Evolutionary conservation across 441 rosid species (phyloP), one percentile per base, ranked within the genome.

Genomic region (Gossypium gossypioides): DNA sequence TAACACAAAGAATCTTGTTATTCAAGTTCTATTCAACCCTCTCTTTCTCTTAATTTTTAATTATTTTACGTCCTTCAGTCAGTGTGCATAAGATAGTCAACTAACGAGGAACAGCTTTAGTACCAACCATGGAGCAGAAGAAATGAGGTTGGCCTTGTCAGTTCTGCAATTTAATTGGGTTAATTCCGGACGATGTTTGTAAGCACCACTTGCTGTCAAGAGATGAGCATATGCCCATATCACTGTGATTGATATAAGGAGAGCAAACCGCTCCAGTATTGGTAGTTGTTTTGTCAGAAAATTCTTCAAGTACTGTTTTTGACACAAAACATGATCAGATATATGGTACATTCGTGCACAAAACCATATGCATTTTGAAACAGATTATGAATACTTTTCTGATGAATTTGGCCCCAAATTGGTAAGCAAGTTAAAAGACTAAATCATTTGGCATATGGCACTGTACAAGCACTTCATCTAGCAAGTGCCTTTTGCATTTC

Each of bases 221-320:
- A 96, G 84, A 84, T 93, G 99, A 10, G 99, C 97, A 75, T 93
- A 96, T 37, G 97, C 96, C 99, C 99, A 96, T 76, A 91, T 89
- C 2, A 96, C 78, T 37, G 89, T 86, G 50, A 90, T 54, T 0
- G 96, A 85, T 89, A 96, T 88, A 40, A 96, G 76, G 64, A 96
- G 88, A 54, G 96, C 98, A 72, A 93, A 96, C 69, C 98, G 85
- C 84, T 96, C 99, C 2, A 93, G 73, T 59, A 96, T 71, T 46
- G 97, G 99, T 54, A 93, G 76, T 71, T 83, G 85, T 78, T 84
- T 91, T 13, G 80, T 66, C 79, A 69, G 86, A 72, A 96, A 85
- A 76, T 79, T 89, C 91, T 96, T 96, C 80, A 93, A 81, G 78
- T 96, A 96, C 98, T 96, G 84, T 63, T 73, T 70, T 22, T 9